Percentiles rank a stretch among this genome's conserved stretches.
Conservation (phyloP, 352 stramenopile genomes). For the Globisporangium barbulae region DNA sequence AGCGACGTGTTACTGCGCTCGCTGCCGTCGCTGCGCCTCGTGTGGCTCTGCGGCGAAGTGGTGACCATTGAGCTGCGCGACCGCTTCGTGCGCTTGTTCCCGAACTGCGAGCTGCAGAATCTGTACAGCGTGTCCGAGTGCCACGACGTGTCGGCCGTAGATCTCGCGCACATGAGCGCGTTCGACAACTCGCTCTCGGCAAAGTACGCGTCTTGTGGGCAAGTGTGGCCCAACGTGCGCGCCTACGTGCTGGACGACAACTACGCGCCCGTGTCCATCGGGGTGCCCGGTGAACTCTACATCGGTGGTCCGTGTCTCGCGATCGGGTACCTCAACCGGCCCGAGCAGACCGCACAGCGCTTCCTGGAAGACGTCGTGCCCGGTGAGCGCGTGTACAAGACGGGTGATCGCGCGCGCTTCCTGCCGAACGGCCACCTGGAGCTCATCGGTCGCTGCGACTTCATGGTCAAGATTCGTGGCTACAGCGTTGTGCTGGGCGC, state of each 20-base stretch:
- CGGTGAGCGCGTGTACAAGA: slow-evolving; percentile 88
- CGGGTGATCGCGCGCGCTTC: slow-evolving; percentile 89
- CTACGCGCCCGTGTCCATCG: slow-evolving; percentile 55
- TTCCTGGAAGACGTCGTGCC: slow-evolving; percentile 70
- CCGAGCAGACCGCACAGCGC: slow-evolving; percentile 69
- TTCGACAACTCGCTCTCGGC: slow-evolving; percentile 71
- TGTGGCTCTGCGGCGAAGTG: slow-evolving; percentile 92
- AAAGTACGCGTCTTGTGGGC: slow-evolving; percentile 88
- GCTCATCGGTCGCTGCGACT: slow-evolving; percentile 92
- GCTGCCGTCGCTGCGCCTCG: slow-evolving; percentile 75
- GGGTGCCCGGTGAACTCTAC: slow-evolving; percentile 79
- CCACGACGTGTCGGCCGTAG: slow-evolving; percentile 88
- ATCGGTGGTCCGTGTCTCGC: slow-evolving; percentile 85
- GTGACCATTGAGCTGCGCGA: slow-evolving; percentile 89
- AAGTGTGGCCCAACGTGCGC: slow-evolving; percentile 82
- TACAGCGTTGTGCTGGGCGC: slow-evolving; percentile 93
- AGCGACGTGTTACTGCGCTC: slow-evolving; percentile 47
- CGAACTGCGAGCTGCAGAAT: slow-evolving; percentile 87
- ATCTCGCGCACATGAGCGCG: slow-evolving; percentile 68
- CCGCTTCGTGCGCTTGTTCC: slow-evolving; percentile 81
- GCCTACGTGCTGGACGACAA: slow-evolving; percentile 77
- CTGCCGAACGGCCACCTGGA: slow-evolving; percentile 90
- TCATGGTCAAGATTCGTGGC: slow-evolving; percentile 95
- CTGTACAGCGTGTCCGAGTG: slow-evolving; percentile 94
- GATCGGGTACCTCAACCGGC: slow-evolving; percentile 81